phyloP scores from a whole-genome alignment of 2,329 filamentous ascomycete species.

The Samsoniella hepiali region DNA sequence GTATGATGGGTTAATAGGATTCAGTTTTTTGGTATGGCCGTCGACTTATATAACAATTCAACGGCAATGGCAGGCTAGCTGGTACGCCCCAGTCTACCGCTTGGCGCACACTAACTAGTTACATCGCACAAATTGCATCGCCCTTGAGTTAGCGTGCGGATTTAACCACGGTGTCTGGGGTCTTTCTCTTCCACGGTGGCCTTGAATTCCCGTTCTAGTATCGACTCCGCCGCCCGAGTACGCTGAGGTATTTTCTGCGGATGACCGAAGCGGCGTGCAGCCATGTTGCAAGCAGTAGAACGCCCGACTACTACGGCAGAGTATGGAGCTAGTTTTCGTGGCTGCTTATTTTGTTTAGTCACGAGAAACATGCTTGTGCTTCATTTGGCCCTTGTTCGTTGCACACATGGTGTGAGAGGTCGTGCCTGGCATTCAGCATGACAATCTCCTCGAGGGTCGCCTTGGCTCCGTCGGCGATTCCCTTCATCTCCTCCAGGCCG shows the following conservation, averaged over 20 bases:
- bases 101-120: too few species aligned
- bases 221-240: not conserved
- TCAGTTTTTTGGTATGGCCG: too few species aligned
- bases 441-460: slow-evolving; percentile 48
- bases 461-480: slow-evolving; percentile 46
- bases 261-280: not conserved
- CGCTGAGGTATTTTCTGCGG: not conserved
- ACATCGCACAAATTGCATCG: too few species aligned
- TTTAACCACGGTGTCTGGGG: not conserved
- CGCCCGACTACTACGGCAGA: too few species aligned
- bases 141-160: not conserved
- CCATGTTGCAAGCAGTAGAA: too few species aligned
- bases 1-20: too few species aligned
- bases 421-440: slow-evolving; percentile 55
- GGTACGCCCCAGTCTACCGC: too few species aligned
- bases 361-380: slow-evolving; percentile 41
- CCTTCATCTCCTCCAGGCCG: slow-evolving; percentile 41
- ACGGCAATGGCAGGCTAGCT: too few species aligned
- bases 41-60: too few species aligned
- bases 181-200: not conserved
- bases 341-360: not conserved
- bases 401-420: slow-evolving; percentile 40
- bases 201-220: not conserved
- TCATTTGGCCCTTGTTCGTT: slow-evolving; percentile 37
- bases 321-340: too few species aligned